Base-by-base conservation (phyloP, 2,329 filamentous ascomycete genomes). In the Cordyceps militaris region DNA sequence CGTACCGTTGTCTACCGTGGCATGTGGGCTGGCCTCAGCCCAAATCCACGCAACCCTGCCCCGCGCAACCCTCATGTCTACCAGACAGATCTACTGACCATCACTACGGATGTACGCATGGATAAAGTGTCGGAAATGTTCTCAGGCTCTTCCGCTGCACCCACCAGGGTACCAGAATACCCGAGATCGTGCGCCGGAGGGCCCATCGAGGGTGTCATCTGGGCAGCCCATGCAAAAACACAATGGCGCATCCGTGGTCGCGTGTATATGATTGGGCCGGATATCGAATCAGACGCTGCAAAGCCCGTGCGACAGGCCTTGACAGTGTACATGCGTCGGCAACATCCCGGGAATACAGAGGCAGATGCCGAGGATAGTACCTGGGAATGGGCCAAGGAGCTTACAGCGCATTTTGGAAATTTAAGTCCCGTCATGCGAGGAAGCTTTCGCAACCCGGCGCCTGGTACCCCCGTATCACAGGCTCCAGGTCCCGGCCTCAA, bases 101-200 rank as follows among this genome's bases (percentile, higher is more conserved):
- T 97, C 66, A 96, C 93, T 1, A 96, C 91, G 0, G 94, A 97
- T 70, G 83, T 83, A 9, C 83, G 93, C 47, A 96, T 95, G 90
- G 81, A 85, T 60, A 97, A 97, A 76, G 78, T 88, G 0, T 76
- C 77, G 3, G 87, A 97, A 71, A 72, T 97, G 3, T 82, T 85
- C 61, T 75, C 73, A 6, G 78, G 73, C 5, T 72, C 24, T 30
- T n/a, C 57, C 50, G 16, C 53, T 4, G 26, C 23, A 38, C n/a
- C 24, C n/a, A 3, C 32, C 23, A 16, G 16, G 14, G 19, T 38
- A 21, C 2, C 47, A 9, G 21, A 46, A 46, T 30, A 14, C 6
- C 28, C 30, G 19, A 62, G 63, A 76, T 83, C 57, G 61, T 85
- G 85, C 10, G 80, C 86, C 36, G 85, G 90, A 40, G 84, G 84